Percentiles rank a stretch among this genome's conserved stretches.
These are phyloP conservation scores for Oidiodendron maius DNA, from an alignment of 495 filamentous ascomycete genomes.

Conservation along the genomic window DNA sequence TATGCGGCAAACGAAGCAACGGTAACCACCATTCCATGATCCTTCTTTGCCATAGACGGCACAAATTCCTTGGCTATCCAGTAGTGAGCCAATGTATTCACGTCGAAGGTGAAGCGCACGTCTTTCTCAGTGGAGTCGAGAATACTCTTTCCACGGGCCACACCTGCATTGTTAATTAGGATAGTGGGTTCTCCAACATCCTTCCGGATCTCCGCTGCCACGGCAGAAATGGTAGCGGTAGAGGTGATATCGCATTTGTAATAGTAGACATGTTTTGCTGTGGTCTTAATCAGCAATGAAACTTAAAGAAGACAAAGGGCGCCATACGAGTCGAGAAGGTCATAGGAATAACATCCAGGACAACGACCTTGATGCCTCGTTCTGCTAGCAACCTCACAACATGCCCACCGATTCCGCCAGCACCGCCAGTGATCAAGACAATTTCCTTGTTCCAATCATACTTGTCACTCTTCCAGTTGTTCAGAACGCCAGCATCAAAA, in stretches of 20 bases:
- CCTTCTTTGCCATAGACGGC: slow-evolving; percentile 51
- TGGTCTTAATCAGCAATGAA: too few relatives aligned
- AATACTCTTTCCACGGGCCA: slow-evolving; percentile 54
- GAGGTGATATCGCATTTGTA: slow-evolving; percentile 63
- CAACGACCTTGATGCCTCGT: slow-evolving; percentile 53
- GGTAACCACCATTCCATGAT: slow-evolving; percentile 74
- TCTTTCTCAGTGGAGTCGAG: slow-evolving; percentile 49
- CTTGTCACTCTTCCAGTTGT: slow-evolving; percentile 54
- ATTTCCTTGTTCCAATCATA: slow-evolving; percentile 69
- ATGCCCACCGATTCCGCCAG: slow-evolving; percentile 59
- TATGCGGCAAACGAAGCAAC: slow-evolving; percentile 60
- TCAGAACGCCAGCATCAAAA: slow-evolving; percentile 46
- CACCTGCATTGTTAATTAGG: slow-evolving; percentile 72
- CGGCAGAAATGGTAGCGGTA: slow-evolving; percentile 36
- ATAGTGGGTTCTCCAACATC: slow-evolving; percentile 60
- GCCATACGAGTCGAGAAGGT: slow-evolving; percentile 46
- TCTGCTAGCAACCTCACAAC: slow-evolving; percentile 56
- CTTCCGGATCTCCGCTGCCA: slow-evolving; percentile 42
- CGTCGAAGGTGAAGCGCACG: slow-evolving; percentile 60
- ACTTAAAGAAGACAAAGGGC: neutral
- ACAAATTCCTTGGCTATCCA: slow-evolving; percentile 60
- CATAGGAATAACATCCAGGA: slow-evolving; percentile 63
- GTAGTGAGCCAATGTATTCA: slow-evolving; percentile 68
- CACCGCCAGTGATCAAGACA: slow-evolving; percentile 65
- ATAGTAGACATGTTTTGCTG: slow-evolving; percentile 48